A percentile compares a stretch with the other conserved stretches of the same genome.
Evolutionary conservation across 2,329 filamentous ascomycete genomes (phyloP).

Genomic region (Rhynchosporium secalis): DNA sequence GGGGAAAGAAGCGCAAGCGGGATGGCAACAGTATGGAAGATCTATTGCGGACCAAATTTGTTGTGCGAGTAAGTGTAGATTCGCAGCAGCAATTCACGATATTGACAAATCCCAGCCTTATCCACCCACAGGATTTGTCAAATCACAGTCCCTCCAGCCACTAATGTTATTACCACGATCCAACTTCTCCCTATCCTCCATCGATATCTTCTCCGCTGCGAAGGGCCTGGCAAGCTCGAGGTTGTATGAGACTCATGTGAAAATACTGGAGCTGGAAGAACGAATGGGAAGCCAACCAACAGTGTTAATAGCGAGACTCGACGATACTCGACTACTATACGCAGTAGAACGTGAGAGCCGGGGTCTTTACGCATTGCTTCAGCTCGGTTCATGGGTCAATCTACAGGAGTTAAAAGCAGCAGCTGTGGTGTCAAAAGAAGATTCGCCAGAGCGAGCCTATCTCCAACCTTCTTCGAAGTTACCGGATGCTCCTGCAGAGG

Average conservation of each 20-base stretch:
- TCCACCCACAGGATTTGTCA: constrained; percentile 52
- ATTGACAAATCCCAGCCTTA: constrained; percentile 49
- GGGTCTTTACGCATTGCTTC: constrained; percentile 67
- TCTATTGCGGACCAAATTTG: constrained; percentile 39
- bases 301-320: constrained; percentile 62
- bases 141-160: constrained; percentile 57
- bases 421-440: constrained; percentile 49
- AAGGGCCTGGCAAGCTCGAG: constrained; percentile 54
- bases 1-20: constrained; percentile 40
- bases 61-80: constrained; percentile 37
- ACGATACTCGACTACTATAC: constrained; percentile 55
- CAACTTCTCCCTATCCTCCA: constrained; percentile 58
- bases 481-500: constrained; percentile 25
- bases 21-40: constrained; percentile 38
- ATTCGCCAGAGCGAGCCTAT: constrained; percentile 36
- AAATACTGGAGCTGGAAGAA: constrained; percentile 62
- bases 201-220: constrained; percentile 56
- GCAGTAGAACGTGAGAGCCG: constrained; percentile 65
- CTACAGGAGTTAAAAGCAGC: constrained; percentile 52
- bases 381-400: constrained; percentile 66
- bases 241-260: constrained; percentile 61
- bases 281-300: constrained; percentile 55
- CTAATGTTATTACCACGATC: constrained; percentile 64
- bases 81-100: neutral
- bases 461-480: neutral